A percentile compares a stretch with the other conserved stretches of the same genome.
These are phyloP conservation scores for Aspergillus jensenii DNA, from an alignment of 2,329 filamentous ascomycete species.

Conservation along the genomic window DNA sequence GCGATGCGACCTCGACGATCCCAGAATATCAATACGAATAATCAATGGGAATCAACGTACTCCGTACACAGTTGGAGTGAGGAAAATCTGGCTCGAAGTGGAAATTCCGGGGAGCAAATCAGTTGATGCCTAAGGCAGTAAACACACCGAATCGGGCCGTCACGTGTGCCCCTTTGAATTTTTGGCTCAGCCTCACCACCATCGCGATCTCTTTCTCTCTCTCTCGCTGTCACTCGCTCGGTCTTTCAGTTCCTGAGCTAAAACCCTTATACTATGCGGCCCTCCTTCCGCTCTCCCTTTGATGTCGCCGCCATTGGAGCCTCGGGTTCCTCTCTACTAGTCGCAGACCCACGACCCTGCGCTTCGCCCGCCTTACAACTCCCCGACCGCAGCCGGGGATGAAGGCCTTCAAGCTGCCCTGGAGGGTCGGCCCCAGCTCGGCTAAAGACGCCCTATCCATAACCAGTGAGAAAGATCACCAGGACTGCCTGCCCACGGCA, in stretches of 20 bases:
- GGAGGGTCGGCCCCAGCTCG: slow-evolving; percentile 35
- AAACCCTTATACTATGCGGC: slow-evolving; percentile 7
- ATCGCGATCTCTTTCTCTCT: not conserved
- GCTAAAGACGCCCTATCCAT: not conserved
- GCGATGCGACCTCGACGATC: not conserved
- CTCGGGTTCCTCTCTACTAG: slow-evolving; percentile 7
- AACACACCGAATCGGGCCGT: not conserved
- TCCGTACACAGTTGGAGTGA: too few relatives aligned
- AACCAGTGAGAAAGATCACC: not conserved
- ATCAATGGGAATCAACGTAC: too few relatives aligned
- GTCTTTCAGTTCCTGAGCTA: not conserved
- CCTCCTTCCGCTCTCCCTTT: not conserved
- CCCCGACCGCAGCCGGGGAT: slow-evolving; percentile 5
- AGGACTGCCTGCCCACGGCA: slow-evolving; percentile 28
- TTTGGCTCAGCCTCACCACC: not conserved
- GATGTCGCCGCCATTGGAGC: slow-evolving; percentile 7
- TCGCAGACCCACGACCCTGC: slow-evolving; percentile 2
- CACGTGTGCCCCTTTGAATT: not conserved
- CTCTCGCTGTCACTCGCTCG: not conserved
- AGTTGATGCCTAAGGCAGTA: not conserved
- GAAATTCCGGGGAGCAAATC: not conserved
- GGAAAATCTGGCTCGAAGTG: too few relatives aligned
- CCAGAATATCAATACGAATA: too few relatives aligned
- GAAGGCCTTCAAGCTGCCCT: slow-evolving; percentile 5
- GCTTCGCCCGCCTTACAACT: not conserved